Percentiles rank a stretch among this genome's conserved stretches.
Conservation (phyloP, 257 asterid genomes). For the Gardenia jasminoides region DNA sequence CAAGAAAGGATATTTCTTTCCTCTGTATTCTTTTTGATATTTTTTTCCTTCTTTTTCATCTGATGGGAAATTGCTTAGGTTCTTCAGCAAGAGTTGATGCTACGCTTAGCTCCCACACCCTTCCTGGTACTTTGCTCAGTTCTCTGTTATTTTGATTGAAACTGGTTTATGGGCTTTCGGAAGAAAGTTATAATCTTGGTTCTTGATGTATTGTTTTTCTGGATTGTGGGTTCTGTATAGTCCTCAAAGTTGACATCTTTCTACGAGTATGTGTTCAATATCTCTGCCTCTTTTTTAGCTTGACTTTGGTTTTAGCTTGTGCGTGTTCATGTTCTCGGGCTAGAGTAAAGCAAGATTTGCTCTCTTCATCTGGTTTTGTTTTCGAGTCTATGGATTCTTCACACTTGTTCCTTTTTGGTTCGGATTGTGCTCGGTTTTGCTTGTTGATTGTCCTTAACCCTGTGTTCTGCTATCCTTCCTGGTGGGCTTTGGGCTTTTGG, state of each 20-base stretch:
- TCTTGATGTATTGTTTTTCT: neutral
- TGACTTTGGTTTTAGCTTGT: neutral
- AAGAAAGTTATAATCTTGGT: neutral
- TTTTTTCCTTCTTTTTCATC: neutral
- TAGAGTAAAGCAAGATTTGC: neutral
- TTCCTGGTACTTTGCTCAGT: slow-evolving; percentile 44
- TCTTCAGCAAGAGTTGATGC: slow-evolving; percentile 87
- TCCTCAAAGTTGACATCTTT: slow-evolving; percentile 18
- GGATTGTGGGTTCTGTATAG: neutral
- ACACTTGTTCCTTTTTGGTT: neutral
- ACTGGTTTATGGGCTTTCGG: neutral
- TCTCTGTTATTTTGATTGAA: neutral
- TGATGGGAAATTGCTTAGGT: slow-evolving; percentile 85
- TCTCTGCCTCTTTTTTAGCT: neutral
- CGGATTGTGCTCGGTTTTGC: neutral
- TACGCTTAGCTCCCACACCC: slow-evolving; percentile 39
- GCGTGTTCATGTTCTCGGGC: neutral
- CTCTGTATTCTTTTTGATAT: neutral
- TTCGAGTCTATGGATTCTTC: too few relatives aligned
- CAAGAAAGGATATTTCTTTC: slow-evolving; percentile 7
- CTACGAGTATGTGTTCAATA: neutral
- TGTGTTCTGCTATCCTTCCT: neutral
- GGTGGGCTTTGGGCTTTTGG: too few relatives aligned
- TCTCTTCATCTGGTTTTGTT: neutral
- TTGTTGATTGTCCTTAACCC: neutral